Percentiles rank a stretch among this genome's conserved stretches.
These are phyloP conservation scores for Silene coronaria DNA, from an alignment of 179 eudicot genomes.

Conservation along the genomic window DNA sequence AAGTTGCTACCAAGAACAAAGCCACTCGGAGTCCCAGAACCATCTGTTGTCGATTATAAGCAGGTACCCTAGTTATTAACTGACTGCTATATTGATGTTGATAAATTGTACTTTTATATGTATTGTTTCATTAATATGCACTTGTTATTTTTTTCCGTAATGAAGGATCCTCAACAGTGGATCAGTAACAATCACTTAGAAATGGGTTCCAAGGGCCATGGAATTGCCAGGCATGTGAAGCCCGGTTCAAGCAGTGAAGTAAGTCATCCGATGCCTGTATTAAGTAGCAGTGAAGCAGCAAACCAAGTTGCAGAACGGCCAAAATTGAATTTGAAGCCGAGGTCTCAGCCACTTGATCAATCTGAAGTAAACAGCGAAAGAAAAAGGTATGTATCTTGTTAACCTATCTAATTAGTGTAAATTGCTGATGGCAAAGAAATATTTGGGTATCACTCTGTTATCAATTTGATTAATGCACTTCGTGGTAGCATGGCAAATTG, in stretches of 20 bases:
- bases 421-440: not conserved
- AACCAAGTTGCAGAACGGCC: constrained; percentile 62
- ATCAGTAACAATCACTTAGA: constrained; percentile 31
- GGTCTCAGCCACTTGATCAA: constrained; percentile 60
- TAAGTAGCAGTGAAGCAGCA: constrained; percentile 25
- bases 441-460: too few species aligned
- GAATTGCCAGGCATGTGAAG: constrained; percentile 31
- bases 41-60: constrained; percentile 34
- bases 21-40: constrained; percentile 54
- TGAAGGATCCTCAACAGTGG: constrained; percentile 37
- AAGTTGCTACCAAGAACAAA: constrained; percentile 78
- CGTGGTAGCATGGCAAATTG: not conserved
- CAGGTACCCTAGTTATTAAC: constrained; percentile 31
- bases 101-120: not conserved
- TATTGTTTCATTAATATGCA: not conserved
- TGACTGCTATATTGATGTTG: not conserved
- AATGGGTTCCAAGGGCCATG: constrained; percentile 25
- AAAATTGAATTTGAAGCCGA: constrained; percentile 74
- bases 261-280: constrained; percentile 32
- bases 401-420: not conserved
- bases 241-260: constrained; percentile 33
- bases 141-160: not conserved
- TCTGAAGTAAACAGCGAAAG: constrained; percentile 37
- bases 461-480: not conserved
- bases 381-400: constrained; percentile 44